These are phyloP conservation scores for Austroboletus festivus DNA, from an alignment of 768 basidiomycete species.

Conservation along the genomic window DNA sequence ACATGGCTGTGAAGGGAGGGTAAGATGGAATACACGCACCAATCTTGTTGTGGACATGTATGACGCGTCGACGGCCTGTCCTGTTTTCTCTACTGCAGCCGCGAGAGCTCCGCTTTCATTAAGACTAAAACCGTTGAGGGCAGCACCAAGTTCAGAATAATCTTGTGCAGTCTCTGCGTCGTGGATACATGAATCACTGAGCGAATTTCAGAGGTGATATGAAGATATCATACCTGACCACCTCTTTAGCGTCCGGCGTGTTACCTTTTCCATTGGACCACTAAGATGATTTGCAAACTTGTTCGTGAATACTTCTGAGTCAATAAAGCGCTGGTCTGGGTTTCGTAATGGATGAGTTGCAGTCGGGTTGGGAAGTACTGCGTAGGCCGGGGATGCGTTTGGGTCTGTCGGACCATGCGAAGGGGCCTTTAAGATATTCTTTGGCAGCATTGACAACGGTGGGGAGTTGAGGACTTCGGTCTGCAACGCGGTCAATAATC, in stretches of 20 bases:
- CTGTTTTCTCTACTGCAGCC: slow-evolving; percentile 91
- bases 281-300: slow-evolving; percentile 92
- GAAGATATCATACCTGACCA: slow-evolving; percentile 72
- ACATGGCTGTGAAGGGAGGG: slow-evolving; percentile 1
- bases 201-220: neutral
- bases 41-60: slow-evolving; percentile 90
- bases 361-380: slow-evolving; percentile 85
- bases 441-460: slow-evolving; percentile 86
- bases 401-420: slow-evolving; percentile 91
- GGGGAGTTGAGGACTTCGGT: slow-evolving; percentile 91
- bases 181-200: slow-evolving; percentile 1
- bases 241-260: slow-evolving; percentile 84
- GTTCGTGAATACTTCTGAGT: slow-evolving; percentile 93
- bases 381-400: slow-evolving; percentile 68
- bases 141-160: slow-evolving; percentile 86
- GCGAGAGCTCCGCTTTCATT: slow-evolving; percentile 75
- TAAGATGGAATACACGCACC: slow-evolving; percentile 42
- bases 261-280: slow-evolving; percentile 95
- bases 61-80: slow-evolving; percentile 92
- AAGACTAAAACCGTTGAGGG: slow-evolving; percentile 89
- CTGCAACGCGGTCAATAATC: slow-evolving; percentile 38
- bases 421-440: slow-evolving; percentile 93
- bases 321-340: slow-evolving; percentile 93
- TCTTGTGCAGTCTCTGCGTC: slow-evolving; percentile 75
- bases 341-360: slow-evolving; percentile 83